Percentiles rank a stretch among this genome's conserved stretches.
Conservation (phyloP, 345 rosid species). For the Eucalyptus dawsonii region DNA sequence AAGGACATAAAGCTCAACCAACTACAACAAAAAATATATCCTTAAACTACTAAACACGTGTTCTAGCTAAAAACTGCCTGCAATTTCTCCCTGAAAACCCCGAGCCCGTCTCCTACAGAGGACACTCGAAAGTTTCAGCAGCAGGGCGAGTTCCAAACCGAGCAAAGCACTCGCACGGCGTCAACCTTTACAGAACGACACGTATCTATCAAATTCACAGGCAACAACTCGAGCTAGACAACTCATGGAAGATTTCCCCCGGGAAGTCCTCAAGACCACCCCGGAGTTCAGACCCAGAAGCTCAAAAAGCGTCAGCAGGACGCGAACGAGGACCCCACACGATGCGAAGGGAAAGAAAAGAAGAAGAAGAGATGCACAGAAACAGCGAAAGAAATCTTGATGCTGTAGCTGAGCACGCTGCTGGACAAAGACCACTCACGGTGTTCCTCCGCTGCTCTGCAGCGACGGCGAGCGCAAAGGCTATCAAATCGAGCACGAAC, state of each 20-base stretch:
- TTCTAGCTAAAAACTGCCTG: background rate
- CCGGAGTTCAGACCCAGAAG: background rate
- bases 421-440: slow-evolving; percentile 21
- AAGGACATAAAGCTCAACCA: background rate
- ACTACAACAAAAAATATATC: background rate
- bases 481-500: slow-evolving; percentile 63
- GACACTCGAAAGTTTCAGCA: background rate
- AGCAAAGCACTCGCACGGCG: background rate
- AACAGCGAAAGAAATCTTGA: background rate
- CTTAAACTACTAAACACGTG: background rate
- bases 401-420: background rate
- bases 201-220: background rate
- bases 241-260: background rate
- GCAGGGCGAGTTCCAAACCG: background rate
- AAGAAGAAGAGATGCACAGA: background rate
- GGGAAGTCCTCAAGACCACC: background rate
- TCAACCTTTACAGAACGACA: background rate
- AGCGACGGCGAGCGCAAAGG: slow-evolving; percentile 93
- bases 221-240: background rate
- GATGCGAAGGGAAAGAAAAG: background rate
- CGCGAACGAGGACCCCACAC: background rate
- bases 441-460: slow-evolving; percentile 89
- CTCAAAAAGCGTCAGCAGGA: background rate
- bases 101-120: background rate
- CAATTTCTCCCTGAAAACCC: background rate